phyloP scores from a whole-genome alignment of 495 filamentous ascomycete genomes.

The Aspergillus wentii region DNA sequence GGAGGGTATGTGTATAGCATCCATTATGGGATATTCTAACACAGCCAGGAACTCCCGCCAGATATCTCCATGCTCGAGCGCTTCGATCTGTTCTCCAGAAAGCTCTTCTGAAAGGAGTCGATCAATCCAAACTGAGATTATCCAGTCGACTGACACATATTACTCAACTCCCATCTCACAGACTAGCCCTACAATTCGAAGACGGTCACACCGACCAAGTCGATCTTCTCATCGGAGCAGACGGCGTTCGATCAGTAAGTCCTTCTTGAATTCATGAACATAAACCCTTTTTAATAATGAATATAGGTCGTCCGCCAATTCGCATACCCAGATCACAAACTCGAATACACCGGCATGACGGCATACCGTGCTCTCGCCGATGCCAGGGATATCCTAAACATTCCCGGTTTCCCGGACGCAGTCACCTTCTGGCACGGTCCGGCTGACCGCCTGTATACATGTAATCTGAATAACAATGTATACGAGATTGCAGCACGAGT shows the following conservation, averaged over 20 bases:
- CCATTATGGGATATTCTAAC: no score
- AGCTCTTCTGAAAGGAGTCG: constrained; percentile 15
- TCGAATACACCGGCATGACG: constrained; percentile 17
- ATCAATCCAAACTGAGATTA: constrained; percentile 10
- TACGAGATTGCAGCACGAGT: constrained; percentile 17
- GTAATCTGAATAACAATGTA: constrained; percentile 13
- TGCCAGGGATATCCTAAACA: constrained; percentile 10
- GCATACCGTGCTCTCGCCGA: constrained; percentile 18
- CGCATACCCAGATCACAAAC: constrained; percentile 15
- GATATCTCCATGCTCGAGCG: constrained; percentile 12
- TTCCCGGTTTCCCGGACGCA: constrained; percentile 15
- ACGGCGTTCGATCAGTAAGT: constrained; percentile 22
- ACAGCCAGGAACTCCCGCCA: constrained; percentile 8
- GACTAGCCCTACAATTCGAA: constrained; percentile 13
- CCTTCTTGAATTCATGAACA: background rate
- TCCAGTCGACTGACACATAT: constrained; percentile 9
- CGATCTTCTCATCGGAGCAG: constrained; percentile 21
- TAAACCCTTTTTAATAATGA: background rate
- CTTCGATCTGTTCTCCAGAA: constrained; percentile 20
- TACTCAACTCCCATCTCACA: constrained; percentile 1
- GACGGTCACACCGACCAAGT: constrained; percentile 16
- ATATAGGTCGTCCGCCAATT: constrained; percentile 16
- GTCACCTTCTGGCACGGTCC: constrained; percentile 24
- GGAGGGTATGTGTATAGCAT: constrained; percentile 1
- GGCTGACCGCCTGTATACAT: constrained; percentile 17